Percentiles rank a stretch among this genome's conserved stretches.
Evolutionary conservation across 2,329 filamentous ascomycete species (phyloP).

Genomic region (Neoarthrinium moseri): DNA sequence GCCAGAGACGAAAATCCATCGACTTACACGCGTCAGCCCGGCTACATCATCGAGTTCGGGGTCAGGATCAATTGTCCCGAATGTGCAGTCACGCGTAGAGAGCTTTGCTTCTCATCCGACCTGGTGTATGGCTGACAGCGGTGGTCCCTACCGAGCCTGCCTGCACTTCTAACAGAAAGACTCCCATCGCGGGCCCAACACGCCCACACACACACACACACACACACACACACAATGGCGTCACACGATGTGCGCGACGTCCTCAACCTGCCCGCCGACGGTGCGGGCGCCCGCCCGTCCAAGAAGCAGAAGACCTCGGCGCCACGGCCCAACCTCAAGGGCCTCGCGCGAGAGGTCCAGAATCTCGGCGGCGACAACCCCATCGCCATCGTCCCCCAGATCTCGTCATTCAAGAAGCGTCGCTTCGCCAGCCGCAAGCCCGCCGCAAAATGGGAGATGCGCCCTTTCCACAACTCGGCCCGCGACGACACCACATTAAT

Average conservation of each 20-base stretch:
- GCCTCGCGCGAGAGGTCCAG: slow-evolving; percentile 64
- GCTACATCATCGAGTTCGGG: too few species aligned
- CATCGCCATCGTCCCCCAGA: slow-evolving; percentile 64
- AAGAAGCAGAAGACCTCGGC: slow-evolving; percentile 74
- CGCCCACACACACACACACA: too few species aligned
- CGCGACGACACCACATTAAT: slow-evolving; percentile 66
- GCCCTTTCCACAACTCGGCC: slow-evolving; percentile 74
- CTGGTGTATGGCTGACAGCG: too few species aligned
- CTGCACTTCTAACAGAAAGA: too few species aligned
- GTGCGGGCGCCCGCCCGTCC: slow-evolving; percentile 51
- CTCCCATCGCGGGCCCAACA: too few species aligned
- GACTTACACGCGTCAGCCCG: too few species aligned
- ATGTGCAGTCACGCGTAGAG: too few species aligned
- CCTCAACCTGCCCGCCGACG: slow-evolving; percentile 72
- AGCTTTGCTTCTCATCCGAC: too few species aligned
- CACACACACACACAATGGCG: slow-evolving; percentile 62
- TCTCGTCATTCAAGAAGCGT: slow-evolving; percentile 58
- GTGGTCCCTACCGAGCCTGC: too few species aligned
- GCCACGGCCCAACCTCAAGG: slow-evolving; percentile 60
- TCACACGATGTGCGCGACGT: slow-evolving; percentile 85
- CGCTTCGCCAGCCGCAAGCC: slow-evolving; percentile 54
- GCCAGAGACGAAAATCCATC: too few species aligned
- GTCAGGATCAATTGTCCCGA: too few species aligned
- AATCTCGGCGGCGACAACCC: slow-evolving; percentile 65
- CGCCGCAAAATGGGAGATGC: slow-evolving; percentile 63